These are phyloP conservation scores for Colletotrichum horii DNA, from an alignment of 2,329 filamentous ascomycete species.

Conservation along the genomic window DNA sequence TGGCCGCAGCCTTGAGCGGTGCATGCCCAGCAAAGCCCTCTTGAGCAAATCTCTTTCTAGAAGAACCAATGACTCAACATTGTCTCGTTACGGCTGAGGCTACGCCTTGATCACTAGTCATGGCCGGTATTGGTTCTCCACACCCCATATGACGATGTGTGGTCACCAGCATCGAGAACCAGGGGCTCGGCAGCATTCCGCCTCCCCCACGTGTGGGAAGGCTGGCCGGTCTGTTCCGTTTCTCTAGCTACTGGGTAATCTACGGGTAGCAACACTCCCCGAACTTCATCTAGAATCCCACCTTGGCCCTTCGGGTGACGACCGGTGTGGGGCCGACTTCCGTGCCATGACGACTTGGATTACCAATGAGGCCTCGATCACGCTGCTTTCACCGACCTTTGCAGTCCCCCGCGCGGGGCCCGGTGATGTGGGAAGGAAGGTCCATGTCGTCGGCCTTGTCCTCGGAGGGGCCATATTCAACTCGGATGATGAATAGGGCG, in stretches of 20 bases:
- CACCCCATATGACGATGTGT: background rate
- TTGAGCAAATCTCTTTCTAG: background rate
- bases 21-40: background rate
- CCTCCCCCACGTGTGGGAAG: background rate
- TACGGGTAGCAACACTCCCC: background rate
- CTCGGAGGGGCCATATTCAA: background rate
- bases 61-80: slow-evolving; percentile 3
- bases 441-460: background rate
- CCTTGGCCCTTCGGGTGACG: background rate
- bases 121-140: background rate
- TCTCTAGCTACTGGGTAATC: background rate
- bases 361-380: background rate
- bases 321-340: slow-evolving; percentile 10
- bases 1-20: background rate
- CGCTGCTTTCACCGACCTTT: slow-evolving; percentile 1
- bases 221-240: background rate
- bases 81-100: background rate
- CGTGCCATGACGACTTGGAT: background rate
- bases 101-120: slow-evolving; percentile 3
- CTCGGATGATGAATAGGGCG: background rate
- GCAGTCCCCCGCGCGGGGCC: background rate
- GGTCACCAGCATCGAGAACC: background rate
- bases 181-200: slow-evolving; percentile 5
- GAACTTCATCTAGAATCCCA: background rate
- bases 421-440: background rate